Evolutionary conservation across 345 rosid genomes (phyloP).

Genomic region (Eucalyptus curtisii): DNA sequence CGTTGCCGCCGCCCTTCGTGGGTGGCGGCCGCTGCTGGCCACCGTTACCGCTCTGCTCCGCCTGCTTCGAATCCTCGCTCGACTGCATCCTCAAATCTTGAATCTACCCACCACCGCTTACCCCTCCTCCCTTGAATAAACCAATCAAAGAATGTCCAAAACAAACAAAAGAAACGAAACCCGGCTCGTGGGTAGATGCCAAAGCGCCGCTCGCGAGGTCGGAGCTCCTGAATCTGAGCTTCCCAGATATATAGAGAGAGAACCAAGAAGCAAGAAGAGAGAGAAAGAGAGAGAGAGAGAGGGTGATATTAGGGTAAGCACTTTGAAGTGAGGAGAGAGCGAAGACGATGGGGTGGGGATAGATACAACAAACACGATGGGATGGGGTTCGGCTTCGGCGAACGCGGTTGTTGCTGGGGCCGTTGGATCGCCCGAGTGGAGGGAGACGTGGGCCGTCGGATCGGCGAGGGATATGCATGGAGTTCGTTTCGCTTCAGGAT

Average conservation of each 20-base stretch:
- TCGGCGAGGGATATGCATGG: background rate
- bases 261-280: background rate
- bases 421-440: constrained; percentile 7
- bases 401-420: constrained; percentile 13
- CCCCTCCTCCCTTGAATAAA: background rate
- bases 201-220: background rate
- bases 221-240: background rate
- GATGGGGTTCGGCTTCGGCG: background rate
- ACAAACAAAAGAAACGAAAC: background rate
- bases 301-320: background rate
- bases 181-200: background rate
- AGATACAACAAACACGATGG: background rate
- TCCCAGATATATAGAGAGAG: background rate
- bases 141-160: background rate
- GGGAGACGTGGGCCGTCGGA: constrained; percentile 11
- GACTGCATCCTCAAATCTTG: background rate
- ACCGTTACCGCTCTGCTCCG: background rate
- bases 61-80: background rate
- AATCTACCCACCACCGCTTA: background rate
- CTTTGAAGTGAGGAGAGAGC: background rate
- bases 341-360: constrained; percentile 6
- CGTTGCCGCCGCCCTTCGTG: background rate
- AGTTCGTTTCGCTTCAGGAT: background rate
- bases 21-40: background rate
- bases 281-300: background rate